Conservation (phyloP, 108 stramenopile genomes). For the Nannochloropsis granulata region DNA sequence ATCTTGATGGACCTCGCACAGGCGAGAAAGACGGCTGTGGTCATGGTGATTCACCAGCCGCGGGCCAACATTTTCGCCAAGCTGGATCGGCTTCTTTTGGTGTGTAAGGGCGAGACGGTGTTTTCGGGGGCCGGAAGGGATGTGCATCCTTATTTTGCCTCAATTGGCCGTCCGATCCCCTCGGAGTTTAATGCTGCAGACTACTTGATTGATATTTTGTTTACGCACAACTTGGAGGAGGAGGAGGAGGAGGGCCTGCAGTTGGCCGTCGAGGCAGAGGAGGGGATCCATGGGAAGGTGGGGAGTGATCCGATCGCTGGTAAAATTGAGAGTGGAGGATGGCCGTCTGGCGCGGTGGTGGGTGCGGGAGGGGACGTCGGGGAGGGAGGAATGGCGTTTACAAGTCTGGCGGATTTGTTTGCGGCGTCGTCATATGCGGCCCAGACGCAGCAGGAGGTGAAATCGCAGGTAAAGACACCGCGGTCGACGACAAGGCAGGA, state of each 20-base stretch:
- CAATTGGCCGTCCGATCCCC: not conserved
- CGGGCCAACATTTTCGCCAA: conserved; percentile 22
- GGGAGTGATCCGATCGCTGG: not conserved
- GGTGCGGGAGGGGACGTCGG: not conserved
- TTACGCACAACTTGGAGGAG: not conserved
- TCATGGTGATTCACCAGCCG: conserved; percentile 20
- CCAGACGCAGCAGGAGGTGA: not conserved
- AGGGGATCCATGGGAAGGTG: not conserved
- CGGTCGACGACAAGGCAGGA: not conserved
- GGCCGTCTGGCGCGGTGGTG: not conserved
- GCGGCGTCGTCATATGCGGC: not conserved
- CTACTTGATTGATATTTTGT: not conserved
- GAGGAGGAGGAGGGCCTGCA: not conserved
- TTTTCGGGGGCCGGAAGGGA: conserved; percentile 2
- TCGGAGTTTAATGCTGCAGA: not conserved
- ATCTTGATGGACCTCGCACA: not conserved
- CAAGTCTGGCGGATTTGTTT: not conserved
- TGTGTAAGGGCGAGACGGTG: conserved; percentile 13
- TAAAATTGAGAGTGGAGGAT: not conserved
- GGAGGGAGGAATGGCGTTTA: not conserved
- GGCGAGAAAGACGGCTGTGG: not conserved
- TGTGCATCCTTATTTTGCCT: conserved; percentile 10
- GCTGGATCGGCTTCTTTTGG: conserved; percentile 19
- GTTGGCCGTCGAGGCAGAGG: not conserved
- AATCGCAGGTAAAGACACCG: not conserved